Evolutionary conservation across 164 flowering plant genomes (phyloP), one percentile per base, ranked within the genome.

Genomic region (Kingdonia uniflora): DNA sequence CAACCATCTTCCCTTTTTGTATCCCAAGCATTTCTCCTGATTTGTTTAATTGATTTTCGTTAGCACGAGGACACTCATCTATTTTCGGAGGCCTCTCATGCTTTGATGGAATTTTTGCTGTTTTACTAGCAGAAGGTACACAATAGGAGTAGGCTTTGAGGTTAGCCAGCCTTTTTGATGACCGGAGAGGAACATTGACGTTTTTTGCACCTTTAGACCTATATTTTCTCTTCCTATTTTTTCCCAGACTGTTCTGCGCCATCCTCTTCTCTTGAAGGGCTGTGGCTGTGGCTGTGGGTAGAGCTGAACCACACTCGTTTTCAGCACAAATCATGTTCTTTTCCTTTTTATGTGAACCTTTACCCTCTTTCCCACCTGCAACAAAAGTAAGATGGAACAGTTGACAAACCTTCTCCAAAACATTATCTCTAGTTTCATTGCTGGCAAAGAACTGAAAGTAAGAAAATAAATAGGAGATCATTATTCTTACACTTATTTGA

Each of bases 141-240:
- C 56, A 55, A 20, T 29, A n/a, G 13, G 67, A 66, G 14, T 71
- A 75, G 33, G 56, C 67, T 52, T 67, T 56, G 14, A 72, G 19
- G 7, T 70, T 77, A 61, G 85, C 79, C 51, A 78, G 72, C 29
- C 84, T 73, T 59, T 71, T 79, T 38, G 89, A 80, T 43, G 80
- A 52, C 17, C 80, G 67, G 11, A 70, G 74, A 44, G 80, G 84
- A 54, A 72, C 33, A 21, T 65, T 25, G 15, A 57, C 49, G 19
- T 49, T 46, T 20, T 49, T 62, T 52, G 23, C 33, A 26, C 33
- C 39, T 19, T 50, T n/a, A n/a, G n/a, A n/a, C n/a, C n/a, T n/a
- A n/a, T n/a, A n/a, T n/a, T n/a, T 26, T 26, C 33, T 7, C 16
- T 26, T 57, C 55, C 52, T 52, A 48, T 37, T 25, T 16, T 12